A percentile compares a stretch with the other conserved stretches of the same genome.
These are phyloP conservation scores for Isabelozyma pseudorhagii DNA, from an alignment of 805 yeast species.

Conservation along the genomic window DNA sequence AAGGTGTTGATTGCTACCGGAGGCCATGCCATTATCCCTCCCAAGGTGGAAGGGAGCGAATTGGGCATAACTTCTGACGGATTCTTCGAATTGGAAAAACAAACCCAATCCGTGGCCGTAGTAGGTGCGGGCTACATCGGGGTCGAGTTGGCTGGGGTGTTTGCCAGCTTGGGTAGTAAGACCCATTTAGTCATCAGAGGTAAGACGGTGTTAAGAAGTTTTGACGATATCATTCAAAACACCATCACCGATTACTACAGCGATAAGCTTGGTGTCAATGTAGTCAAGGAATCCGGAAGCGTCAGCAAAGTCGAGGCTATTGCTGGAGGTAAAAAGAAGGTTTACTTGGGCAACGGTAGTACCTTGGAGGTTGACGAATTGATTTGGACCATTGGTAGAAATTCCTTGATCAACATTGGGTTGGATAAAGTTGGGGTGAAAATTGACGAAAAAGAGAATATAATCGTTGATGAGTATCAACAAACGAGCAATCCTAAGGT, in stretches of 20 bases:
- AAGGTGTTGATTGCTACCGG: constrained; percentile 90
- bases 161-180: constrained; percentile 82
- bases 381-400: constrained; percentile 94
- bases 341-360: constrained; percentile 34
- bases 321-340: constrained; percentile 33
- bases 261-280: constrained; percentile 70
- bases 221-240: constrained; percentile 77
- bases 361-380: constrained; percentile 64
- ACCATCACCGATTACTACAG: constrained; percentile 79
- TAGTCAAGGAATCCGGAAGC: constrained; percentile 63
- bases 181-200: constrained; percentile 89
- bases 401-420: constrained; percentile 69
- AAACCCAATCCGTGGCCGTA: constrained; percentile 89
- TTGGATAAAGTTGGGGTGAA: constrained; percentile 74
- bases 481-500: constrained; percentile 68
- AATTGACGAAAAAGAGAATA: constrained; percentile 55
- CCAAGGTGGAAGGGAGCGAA: constrained; percentile 72
- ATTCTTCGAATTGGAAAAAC: constrained; percentile 73
- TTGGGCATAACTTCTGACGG: constrained; percentile 87
- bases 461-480: constrained; percentile 86
- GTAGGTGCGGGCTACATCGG: constrained; percentile 99
- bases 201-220: constrained; percentile 82
- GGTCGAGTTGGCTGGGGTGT: constrained; percentile 91
- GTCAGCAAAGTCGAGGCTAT: constrained; percentile 32
- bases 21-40: constrained; percentile 76